A percentile compares a stretch with the other conserved stretches of the same genome.
Evolutionary conservation across 2,329 filamentous ascomycete species (phyloP).

Genomic region (Cercospora sp.): DNA sequence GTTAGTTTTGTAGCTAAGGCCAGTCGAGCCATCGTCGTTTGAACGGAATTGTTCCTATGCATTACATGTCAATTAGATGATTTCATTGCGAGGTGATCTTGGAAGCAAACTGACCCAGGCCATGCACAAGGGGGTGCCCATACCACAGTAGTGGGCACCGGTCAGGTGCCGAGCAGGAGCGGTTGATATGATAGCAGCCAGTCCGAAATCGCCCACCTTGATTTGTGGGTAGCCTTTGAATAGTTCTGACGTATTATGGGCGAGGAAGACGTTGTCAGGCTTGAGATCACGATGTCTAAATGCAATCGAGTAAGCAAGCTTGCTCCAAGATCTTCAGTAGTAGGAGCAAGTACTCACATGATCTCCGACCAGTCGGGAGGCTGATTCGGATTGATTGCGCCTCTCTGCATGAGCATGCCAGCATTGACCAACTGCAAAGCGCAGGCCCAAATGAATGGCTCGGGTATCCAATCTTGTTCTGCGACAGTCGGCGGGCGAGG

Average conservation of each 20-base stretch:
- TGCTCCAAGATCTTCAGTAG: neutral
- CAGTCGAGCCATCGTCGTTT: neutral
- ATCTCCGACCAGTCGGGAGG: constrained; percentile 62
- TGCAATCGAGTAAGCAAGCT: neutral
- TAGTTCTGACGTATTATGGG: constrained; percentile 41
- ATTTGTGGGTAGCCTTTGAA: neutral
- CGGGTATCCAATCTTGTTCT: constrained; percentile 11
- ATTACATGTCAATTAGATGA: neutral
- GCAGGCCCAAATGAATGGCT: constrained; percentile 14
- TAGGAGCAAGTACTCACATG: constrained; percentile 49
- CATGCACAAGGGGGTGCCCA: neutral
- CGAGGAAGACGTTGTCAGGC: constrained; percentile 96
- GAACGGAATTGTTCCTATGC: neutral
- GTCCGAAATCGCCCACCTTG: constrained; percentile 9
- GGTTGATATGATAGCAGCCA: neutral
- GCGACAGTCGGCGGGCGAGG: neutral
- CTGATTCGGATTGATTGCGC: neutral
- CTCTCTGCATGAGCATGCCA: constrained; percentile 10
- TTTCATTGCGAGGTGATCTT: neutral
- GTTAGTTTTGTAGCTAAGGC: constrained; percentile 5
- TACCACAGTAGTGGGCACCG: neutral
- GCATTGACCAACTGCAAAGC: constrained; percentile 7
- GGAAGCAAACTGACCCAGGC: neutral
- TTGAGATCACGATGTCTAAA: constrained; percentile 80
- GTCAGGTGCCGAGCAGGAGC: neutral